Evolutionary conservation across 1,284 basidiomycete species (phyloP).

Genomic region (Papiliotrema flavescens): DNA sequence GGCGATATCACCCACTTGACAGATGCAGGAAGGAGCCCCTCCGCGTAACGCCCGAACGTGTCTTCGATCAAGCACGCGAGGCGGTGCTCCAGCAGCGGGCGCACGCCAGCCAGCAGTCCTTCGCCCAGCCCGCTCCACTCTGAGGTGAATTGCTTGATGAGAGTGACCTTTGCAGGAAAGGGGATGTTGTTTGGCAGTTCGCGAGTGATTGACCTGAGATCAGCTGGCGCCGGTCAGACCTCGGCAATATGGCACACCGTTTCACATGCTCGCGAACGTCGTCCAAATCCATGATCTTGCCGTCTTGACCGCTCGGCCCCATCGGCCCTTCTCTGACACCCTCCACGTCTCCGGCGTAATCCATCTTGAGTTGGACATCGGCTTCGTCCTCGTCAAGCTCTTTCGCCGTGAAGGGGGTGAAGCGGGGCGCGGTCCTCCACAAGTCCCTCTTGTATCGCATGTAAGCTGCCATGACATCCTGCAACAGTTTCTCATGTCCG

Average conservation of each 20-base stretch:
- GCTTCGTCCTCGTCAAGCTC: neutral
- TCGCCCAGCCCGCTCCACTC: neutral
- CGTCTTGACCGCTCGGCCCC: neutral
- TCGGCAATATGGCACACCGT: slow-evolving; percentile 3
- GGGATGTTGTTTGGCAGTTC: slow-evolving; percentile 9
- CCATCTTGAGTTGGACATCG: neutral
- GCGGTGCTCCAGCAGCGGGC: no score
- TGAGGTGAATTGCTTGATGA: neutral
- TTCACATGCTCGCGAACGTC: slow-evolving; percentile 3
- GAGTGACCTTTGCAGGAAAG: neutral
- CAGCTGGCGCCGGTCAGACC: no score
- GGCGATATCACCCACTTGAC: no score
- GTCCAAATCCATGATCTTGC: slow-evolving; percentile 4
- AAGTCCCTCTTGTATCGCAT: neutral
- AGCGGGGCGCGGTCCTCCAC: slow-evolving; percentile 1
- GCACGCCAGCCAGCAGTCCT: no score
- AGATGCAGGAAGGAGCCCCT: slow-evolving; percentile 1
- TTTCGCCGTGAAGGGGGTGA: neutral
- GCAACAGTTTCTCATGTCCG: slow-evolving; percentile 4
- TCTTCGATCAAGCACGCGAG: no score
- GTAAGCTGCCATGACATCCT: slow-evolving; percentile 1
- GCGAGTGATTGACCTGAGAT: neutral
- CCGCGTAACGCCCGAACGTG: slow-evolving; percentile 4
- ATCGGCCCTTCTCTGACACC: neutral
- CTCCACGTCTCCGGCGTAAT: neutral